Conservation (phyloP, 176 grass and related monocot species). For the Coix lacrymajobi region DNA sequence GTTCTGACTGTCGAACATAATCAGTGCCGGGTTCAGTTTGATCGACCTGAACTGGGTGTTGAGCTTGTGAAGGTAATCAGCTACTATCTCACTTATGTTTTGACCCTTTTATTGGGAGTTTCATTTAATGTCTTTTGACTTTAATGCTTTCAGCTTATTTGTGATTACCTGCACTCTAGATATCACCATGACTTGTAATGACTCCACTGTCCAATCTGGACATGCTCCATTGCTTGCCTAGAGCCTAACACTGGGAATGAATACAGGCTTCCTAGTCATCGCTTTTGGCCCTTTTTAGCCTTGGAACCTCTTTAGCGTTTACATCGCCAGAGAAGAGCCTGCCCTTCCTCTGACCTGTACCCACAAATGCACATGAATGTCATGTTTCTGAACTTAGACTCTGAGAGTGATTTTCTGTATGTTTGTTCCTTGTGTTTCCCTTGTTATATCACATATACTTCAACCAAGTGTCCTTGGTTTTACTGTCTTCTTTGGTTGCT, state of each 20-base stretch:
- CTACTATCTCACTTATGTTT: constrained; percentile 6
- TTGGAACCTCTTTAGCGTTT: not conserved
- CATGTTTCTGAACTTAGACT: not conserved
- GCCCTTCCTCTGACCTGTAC: not conserved
- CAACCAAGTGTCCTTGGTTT: not conserved
- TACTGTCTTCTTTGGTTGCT: not conserved
- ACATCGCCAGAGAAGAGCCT: not conserved
- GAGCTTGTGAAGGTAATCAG: constrained; percentile 81
- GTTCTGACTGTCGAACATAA: constrained; percentile 68
- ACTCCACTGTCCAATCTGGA: not conserved
- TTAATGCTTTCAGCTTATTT: constrained; percentile 9
- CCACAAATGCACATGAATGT: not conserved
- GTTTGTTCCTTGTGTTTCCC: not conserved
- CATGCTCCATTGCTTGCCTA: not conserved
- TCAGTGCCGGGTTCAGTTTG: constrained; percentile 85
- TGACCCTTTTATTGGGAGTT: constrained; percentile 2
- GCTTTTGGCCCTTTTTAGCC: not conserved
- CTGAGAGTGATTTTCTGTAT: not conserved
- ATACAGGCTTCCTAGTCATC: not conserved
- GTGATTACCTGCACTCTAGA: constrained; percentile 14
- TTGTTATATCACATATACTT: not conserved
- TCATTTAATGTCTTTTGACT: constrained; percentile 15
- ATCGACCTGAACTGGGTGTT: constrained; percentile 72
- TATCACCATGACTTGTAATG: not conserved
- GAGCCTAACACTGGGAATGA: not conserved